Base-by-base conservation (phyloP, 495 filamentous ascomycete genomes). In the Xylaria acuta region DNA sequence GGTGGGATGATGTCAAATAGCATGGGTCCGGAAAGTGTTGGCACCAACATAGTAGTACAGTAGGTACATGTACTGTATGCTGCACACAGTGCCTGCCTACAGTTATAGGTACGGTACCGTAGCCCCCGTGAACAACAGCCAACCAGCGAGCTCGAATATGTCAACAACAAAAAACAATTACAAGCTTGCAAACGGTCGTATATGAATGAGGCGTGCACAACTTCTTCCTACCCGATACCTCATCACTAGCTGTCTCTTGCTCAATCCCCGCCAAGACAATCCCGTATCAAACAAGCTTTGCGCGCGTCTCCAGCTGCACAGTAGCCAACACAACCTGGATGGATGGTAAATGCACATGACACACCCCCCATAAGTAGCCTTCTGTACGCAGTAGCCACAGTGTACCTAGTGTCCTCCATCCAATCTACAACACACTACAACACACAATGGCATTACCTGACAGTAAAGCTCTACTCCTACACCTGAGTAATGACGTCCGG, bases 401-500 rank as follows among this genome's bases (percentile, higher is more conserved):
- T n/a, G n/a, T n/a, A n/a, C n/a, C n/a, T n/a, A n/a, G n/a, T n/a
- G n/a, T n/a, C n/a, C n/a, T n/a, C n/a, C n/a, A n/a, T n/a, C n/a
- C n/a, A n/a, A n/a, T n/a, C n/a, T n/a, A n/a, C n/a, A n/a, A n/a
- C n/a, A n/a, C n/a, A n/a, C n/a, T n/a, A n/a, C n/a, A n/a, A n/a
- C n/a, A n/a, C n/a, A n/a, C n/a, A n/a, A n/a, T n/a, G n/a, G n/a
- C n/a, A n/a, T n/a, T n/a, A n/a, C n/a, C n/a, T n/a, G n/a, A n/a
- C n/a, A 2, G 27, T 14, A 30, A 47, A 64, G n/a, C 20, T 53
- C 5, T 79, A 30, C 74, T 22, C 43, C 64, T 68, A 77, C 25
- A 62, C 67, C 66, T 85, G 81, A 30, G 84, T 86, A 54, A 88
- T 79, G 25, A 90, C 77, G 75, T 91, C 87, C 16, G 86, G 82